phyloP scores from a whole-genome alignment of 306 rosid species.

The Lotus japonicus region DNA sequence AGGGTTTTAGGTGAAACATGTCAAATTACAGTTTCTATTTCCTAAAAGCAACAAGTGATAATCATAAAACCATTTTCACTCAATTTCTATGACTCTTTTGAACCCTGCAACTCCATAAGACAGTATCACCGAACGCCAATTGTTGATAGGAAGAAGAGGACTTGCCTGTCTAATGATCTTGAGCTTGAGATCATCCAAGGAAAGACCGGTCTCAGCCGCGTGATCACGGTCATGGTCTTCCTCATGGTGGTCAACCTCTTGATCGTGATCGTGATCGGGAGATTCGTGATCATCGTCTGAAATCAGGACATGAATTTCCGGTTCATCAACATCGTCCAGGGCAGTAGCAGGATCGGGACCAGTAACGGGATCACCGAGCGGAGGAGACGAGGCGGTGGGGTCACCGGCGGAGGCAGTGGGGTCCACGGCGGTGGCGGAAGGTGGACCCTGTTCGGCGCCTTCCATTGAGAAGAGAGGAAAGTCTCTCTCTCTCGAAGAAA shows the following conservation, averaged over 20 bases:
- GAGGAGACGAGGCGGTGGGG: slow-evolving; percentile 30
- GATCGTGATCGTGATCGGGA: slow-evolving; percentile 18
- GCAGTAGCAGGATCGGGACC: slow-evolving; percentile 24
- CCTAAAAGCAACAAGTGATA: background rate
- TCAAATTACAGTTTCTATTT: background rate
- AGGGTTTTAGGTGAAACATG: background rate
- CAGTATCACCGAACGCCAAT: background rate
- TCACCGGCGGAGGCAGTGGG: too few species aligned
- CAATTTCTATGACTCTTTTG: background rate
- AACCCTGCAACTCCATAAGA: background rate
- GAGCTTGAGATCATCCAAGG: slow-evolving; percentile 72
- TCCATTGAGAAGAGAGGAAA: slow-evolving; percentile 54
- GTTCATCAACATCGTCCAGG: slow-evolving; percentile 24
- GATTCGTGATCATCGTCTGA: slow-evolving; percentile 56
- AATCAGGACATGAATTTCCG: slow-evolving; percentile 37
- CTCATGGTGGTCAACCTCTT: slow-evolving; percentile 31
- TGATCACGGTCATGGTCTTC: slow-evolving; percentile 38
- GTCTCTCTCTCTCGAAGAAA: background rate
- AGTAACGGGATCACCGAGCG: background rate
- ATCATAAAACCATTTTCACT: background rate
- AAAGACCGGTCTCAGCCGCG: slow-evolving; percentile 31
- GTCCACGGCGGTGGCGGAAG: slow-evolving; percentile 20
- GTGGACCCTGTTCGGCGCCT: slow-evolving; percentile 47
- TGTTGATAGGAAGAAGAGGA: background rate
- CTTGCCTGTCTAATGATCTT: slow-evolving; percentile 73